Conservation (phyloP, 257 asterid species). For the Salvia miltiorrhiza region DNA sequence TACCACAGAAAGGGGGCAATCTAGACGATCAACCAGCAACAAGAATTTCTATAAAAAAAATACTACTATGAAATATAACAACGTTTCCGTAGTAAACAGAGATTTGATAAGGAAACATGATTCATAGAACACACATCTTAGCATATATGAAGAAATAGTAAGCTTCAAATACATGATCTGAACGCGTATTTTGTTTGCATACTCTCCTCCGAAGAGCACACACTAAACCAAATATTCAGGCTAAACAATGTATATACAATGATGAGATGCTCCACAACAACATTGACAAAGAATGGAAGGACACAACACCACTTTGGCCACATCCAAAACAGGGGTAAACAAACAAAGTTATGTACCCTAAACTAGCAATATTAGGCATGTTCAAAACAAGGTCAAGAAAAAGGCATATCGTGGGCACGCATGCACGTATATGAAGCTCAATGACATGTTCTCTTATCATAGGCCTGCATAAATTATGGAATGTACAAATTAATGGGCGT, state of each 20-base stretch:
- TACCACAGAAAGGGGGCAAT: conserved; percentile 6
- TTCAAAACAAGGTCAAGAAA: background rate
- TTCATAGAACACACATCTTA: background rate
- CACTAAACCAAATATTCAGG: background rate
- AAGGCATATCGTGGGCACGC: background rate
- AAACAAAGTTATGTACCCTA: no score
- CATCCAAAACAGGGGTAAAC: no score
- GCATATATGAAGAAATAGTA: background rate
- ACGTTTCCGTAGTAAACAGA: no score
- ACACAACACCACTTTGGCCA: no score
- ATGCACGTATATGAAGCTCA: background rate
- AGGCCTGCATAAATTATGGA: background rate
- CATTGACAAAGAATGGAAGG: background rate
- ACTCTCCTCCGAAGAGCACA: conserved; percentile 3
- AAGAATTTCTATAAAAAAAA: background rate
- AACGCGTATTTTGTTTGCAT: background rate
- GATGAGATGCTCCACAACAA: background rate
- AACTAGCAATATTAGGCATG: background rate
- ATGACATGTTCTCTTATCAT: background rate
- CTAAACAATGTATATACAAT: no score
- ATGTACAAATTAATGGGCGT: conserved; percentile 7
- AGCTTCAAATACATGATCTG: background rate
- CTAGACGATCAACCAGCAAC: conserved; percentile 14
- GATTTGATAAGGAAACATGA: background rate
- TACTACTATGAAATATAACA: background rate